Evolutionary conservation across 225 moss, liverwort and hornwort genomes (phyloP), one percentile per base, ranked within the genome.

Genomic region (Sphagnum tenellum): DNA sequence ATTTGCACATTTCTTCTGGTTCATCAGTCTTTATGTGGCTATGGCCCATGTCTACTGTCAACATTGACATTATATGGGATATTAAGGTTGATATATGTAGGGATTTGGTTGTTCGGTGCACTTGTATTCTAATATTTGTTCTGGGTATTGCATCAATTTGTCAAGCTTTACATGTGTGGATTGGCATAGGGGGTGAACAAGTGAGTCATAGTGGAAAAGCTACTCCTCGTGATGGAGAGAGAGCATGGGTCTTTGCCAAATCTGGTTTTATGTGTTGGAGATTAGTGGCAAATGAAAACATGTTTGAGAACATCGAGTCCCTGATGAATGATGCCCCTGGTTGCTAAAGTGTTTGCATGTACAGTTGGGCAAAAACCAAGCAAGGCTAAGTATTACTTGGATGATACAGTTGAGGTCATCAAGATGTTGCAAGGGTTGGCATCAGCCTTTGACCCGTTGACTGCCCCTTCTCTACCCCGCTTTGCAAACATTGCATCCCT

Each of bases 121-220:
- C n/a, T n/a, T n/a, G n/a, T n/a, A n/a, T n/a, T n/a, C n/a, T n/a
- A n/a, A n/a, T n/a, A n/a, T n/a, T n/a, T n/a, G n/a, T n/a, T n/a
- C n/a, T n/a, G n/a, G n/a, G n/a, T n/a, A n/a, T n/a, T n/a, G n/a
- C n/a, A n/a, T n/a, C n/a, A n/a, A n/a, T n/a, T n/a, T n/a, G n/a
- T n/a, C n/a, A n/a, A n/a, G n/a, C n/a, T n/a, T n/a, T n/a, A n/a
- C n/a, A n/a, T n/a, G n/a, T n/a, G n/a, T n/a, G n/a, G n/a, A n/a
- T n/a, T n/a, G n/a, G n/a, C n/a, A 59, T 79, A 84, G 83, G 83
- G 83, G 12, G 83, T 79, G 48, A 84, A 69, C 64, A 84, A 84
- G 57, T 79, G 83, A 11, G 52, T 75, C 63, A 70, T 84, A 1
- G 83, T 84, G 56, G 83, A 84, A 65, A 65, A 77, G 64, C 80